phyloP scores from a whole-genome alignment of 2,329 filamentous ascomycete genomes.

The Penicillium sp. region DNA sequence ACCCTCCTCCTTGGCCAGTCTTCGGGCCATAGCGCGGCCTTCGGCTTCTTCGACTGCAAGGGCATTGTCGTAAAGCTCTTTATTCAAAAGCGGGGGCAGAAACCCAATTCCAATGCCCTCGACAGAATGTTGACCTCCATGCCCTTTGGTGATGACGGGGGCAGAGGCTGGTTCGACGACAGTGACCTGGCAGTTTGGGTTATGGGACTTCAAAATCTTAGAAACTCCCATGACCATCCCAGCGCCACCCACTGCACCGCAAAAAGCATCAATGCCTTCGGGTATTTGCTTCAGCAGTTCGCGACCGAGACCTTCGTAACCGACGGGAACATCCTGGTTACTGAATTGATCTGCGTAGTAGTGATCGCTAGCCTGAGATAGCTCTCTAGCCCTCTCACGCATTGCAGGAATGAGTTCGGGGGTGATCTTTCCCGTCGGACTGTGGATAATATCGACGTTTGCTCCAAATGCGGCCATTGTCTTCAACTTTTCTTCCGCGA shows the following conservation, averaged over 20 bases:
- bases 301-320: constrained; percentile 8
- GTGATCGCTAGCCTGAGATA: background rate
- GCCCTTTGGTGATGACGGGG: constrained; percentile 10
- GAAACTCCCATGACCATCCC: constrained; percentile 18
- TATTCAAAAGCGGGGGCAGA: constrained; percentile 81
- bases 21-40: constrained; percentile 76
- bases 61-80: constrained; percentile 77
- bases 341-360: constrained; percentile 15
- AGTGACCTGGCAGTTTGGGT: background rate
- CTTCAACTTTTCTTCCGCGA: constrained; percentile 10
- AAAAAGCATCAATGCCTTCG: constrained; percentile 16
- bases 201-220: constrained; percentile 4
- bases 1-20: constrained; percentile 85
- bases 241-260: constrained; percentile 12
- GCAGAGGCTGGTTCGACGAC: constrained; percentile 17
- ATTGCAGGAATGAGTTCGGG: constrained; percentile 11
- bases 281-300: constrained; percentile 16
- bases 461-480: constrained; percentile 17
- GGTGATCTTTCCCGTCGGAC: constrained; percentile 7
- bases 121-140: constrained; percentile 75
- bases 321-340: constrained; percentile 13
- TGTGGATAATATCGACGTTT: constrained; percentile 12
- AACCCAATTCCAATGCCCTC: constrained; percentile 96
- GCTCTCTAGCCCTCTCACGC: constrained; percentile 4
- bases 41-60: constrained; percentile 89